Evolutionary conservation across 106 monocot genomes (phyloP).

Genomic region (Dendrobium chrysotoxum): DNA sequence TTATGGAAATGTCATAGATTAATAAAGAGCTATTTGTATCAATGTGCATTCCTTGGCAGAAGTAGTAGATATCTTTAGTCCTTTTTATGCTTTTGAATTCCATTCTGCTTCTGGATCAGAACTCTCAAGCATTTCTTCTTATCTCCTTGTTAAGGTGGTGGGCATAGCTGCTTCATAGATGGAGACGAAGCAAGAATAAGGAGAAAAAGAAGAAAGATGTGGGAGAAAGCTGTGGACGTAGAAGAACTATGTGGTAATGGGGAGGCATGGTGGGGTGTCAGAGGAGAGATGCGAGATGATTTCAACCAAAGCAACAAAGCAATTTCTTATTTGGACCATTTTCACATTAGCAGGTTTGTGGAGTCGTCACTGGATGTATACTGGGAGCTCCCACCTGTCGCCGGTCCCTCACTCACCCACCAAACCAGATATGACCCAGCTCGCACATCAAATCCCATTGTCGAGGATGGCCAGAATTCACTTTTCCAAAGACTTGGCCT

Average conservation of each 20-base stretch:
- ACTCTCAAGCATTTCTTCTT: too few species aligned
- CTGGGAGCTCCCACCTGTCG: conserved; percentile 69
- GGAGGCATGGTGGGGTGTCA: conserved; percentile 72
- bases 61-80: too few species aligned
- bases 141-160: conserved; percentile 30
- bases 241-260: conserved; percentile 52
- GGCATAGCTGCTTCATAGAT: conserved; percentile 70
- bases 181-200: conserved; percentile 71
- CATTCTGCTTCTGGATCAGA: too few species aligned
- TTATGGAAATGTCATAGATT: too few species aligned
- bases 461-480: conserved; percentile 50
- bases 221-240: conserved; percentile 59
- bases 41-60: too few species aligned
- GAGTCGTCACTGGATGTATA: conserved; percentile 59
- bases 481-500: conserved; percentile 49
- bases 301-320: conserved; percentile 55
- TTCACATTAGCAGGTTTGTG: conserved; percentile 55
- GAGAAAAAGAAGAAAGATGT: conserved; percentile 38
- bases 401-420: conserved; percentile 59
- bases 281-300: conserved; percentile 52
- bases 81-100: too few species aligned
- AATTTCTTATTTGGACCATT: conserved; percentile 54
- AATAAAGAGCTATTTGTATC: too few species aligned
- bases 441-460: conserved; percentile 39
- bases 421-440: conserved; percentile 69